Conservation (phyloP, 768 basidiomycete species). For the Mycena epipterygia region DNA sequence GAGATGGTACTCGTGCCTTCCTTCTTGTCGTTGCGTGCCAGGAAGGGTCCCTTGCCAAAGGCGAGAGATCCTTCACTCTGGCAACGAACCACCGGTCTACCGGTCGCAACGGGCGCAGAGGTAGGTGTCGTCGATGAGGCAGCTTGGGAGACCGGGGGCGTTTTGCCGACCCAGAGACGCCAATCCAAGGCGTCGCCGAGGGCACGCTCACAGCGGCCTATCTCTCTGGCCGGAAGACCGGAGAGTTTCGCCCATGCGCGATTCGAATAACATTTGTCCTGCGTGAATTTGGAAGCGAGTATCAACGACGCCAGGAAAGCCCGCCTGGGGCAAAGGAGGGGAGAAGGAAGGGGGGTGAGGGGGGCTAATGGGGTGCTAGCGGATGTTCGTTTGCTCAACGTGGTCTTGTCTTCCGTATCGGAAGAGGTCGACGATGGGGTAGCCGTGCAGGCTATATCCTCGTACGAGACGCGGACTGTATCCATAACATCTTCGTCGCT, state of each 20-base stretch:
- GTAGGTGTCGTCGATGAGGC: slow-evolving; percentile 39
- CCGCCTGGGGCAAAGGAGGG: slow-evolving; percentile 89
- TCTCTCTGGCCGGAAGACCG: slow-evolving; percentile 88
- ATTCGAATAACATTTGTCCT: slow-evolving; percentile 95
- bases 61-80: slow-evolving; percentile 63
- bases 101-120: slow-evolving; percentile 34
- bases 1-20: background rate
- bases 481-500: slow-evolving; percentile 49
- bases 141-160: slow-evolving; percentile 43
- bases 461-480: slow-evolving; percentile 59
- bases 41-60: slow-evolving; percentile 42
- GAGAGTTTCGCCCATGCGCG: slow-evolving; percentile 95
- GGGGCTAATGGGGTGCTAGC: slow-evolving; percentile 32
- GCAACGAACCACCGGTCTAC: slow-evolving; percentile 60
- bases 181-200: slow-evolving; percentile 89
- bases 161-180: slow-evolving; percentile 94
- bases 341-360: slow-evolving; percentile 69
- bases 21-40: slow-evolving; percentile 37
- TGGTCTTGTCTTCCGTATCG: slow-evolving; percentile 3
- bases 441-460: slow-evolving; percentile 37
- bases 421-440: slow-evolving; percentile 26
- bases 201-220: slow-evolving; percentile 89
- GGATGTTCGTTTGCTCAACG: slow-evolving; percentile 23
- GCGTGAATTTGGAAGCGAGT: slow-evolving; percentile 91
- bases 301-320: slow-evolving; percentile 92